These are phyloP conservation scores for Haplosporangium sp. DNA, from an alignment of 371 early-diverging fungal species.

Conservation along the genomic window DNA sequence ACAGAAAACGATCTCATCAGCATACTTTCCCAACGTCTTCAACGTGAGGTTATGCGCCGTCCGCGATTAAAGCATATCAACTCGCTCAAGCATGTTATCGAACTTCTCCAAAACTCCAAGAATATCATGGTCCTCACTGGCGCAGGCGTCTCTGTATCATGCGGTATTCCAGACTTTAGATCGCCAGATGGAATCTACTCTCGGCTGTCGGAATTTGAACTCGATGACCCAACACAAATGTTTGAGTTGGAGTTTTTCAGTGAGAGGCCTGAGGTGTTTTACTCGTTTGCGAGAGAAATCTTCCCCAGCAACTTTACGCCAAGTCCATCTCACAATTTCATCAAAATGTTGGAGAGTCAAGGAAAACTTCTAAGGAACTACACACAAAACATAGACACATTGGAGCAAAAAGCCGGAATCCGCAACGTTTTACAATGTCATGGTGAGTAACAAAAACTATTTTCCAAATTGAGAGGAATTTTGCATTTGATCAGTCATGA, in stretches of 20 bases:
- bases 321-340: constrained; percentile 93
- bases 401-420: constrained; percentile 95
- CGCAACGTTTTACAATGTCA: constrained; percentile 89
- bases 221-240: constrained; percentile 91
- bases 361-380: constrained; percentile 93
- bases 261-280: constrained; percentile 88
- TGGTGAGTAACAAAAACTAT: constrained; percentile 58
- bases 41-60: constrained; percentile 68
- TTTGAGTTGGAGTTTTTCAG: constrained; percentile 92
- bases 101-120: constrained; percentile 70
- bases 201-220: constrained; percentile 77
- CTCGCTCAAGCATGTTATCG: constrained; percentile 80
- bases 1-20: constrained; percentile 62
- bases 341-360: constrained; percentile 86
- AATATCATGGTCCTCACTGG: constrained; percentile 94
- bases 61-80: constrained; percentile 69
- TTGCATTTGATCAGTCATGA: not conserved
- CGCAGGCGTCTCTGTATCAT: constrained; percentile 93
- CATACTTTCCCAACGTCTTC: constrained; percentile 63
- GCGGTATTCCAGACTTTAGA: constrained; percentile 99
- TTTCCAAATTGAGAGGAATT: not conserved
- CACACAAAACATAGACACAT: constrained; percentile 98
- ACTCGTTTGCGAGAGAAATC: constrained; percentile 92
- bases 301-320: constrained; percentile 93
- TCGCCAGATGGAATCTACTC: constrained; percentile 97